Base-by-base conservation (phyloP, 257 asterid genomes). In the Paulownia fortunei region DNA sequence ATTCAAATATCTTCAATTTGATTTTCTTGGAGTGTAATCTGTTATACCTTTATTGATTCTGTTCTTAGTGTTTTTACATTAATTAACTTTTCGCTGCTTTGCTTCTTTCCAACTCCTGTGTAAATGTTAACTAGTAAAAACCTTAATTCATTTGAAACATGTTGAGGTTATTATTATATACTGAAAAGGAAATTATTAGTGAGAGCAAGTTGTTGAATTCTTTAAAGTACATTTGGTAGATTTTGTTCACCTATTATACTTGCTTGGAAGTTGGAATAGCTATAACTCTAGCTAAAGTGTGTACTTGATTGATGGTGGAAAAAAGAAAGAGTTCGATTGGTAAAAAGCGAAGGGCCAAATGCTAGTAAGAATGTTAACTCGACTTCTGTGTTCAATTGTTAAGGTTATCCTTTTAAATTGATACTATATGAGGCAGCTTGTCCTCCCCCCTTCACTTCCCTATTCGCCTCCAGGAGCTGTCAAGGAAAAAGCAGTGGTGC, bases 161-260 rank as follows among this genome's bases (percentile, higher is more conserved):
- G 65, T 13, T 59, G 65, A 27, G 72, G 46, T 69, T 69, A 42
- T 36, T 61, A 36, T 39, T 70, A 23, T 36, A 34, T 46, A 13
- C 58, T 63, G 49, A 67, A n/a, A 13, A 59, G 76, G 56, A 58
- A 63, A 61, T 51, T 73, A 51, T n/a, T 62, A 36, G 39, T 23
- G 23, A 8, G 37, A 69, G 47, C 4, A 69, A 39, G 27, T 69
- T 49, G 36, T 47, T 12, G 66, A 34, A 10, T 58, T 58, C 37
- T 24, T 19, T 54, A 12, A 51, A 64, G 62, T 56, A 16, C 70
- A 6, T 37, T 2, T 4, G 32, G 12, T 61, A 1, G 39, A 32
- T 76, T 47, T 9, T 76, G 21, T 51, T 63, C 46, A 27, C 16
- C 32, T n/a, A 23, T 32, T 72, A n/a, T 46, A 71, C 76, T 44